These are phyloP conservation scores for Naumovozyma baii DNA, from an alignment of 805 yeast species.

Conservation along the genomic window DNA sequence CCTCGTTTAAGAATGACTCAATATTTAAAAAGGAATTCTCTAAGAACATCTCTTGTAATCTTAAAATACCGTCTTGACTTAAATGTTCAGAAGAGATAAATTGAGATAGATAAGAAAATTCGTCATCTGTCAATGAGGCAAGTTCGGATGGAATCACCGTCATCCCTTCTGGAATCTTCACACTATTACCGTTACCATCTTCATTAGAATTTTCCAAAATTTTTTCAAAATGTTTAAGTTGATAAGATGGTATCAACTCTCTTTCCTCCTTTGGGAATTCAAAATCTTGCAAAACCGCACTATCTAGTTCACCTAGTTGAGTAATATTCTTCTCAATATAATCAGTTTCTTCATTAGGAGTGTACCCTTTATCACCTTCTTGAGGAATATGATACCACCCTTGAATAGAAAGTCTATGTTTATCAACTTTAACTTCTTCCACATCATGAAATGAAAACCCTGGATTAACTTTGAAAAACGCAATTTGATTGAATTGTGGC, in stretches of 20 bases:
- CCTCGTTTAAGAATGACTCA: constrained; percentile 48
- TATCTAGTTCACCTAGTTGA: constrained; percentile 71
- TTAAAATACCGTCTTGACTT: constrained; percentile 29
- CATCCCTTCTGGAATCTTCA: constrained; percentile 1
- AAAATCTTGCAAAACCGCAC: constrained; percentile 62
- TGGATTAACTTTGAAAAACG: constrained; percentile 92
- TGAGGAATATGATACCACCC: constrained; percentile 99
- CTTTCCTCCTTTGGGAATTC: constrained; percentile 69
- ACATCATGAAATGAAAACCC: constrained; percentile 97
- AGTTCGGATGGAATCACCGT: constrained; percentile 7
- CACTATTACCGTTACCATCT: constrained; percentile 2
- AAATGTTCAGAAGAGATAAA: constrained; percentile 51
- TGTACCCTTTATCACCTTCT: constrained; percentile 76
- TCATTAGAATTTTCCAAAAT: constrained; percentile 11
- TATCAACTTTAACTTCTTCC: constrained; percentile 89
- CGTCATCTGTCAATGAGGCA: constrained; percentile 31
- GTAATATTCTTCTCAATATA: constrained; percentile 55
- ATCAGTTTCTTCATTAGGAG: constrained; percentile 68
- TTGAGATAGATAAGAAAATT: constrained; percentile 39
- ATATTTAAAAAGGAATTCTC: constrained; percentile 66
- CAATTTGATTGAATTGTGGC: constrained; percentile 93
- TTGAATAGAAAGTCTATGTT: constrained; percentile 83
- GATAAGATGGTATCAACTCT: constrained; percentile 34
- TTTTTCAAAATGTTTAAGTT: constrained; percentile 26
- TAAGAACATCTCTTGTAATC: constrained; percentile 43